A percentile compares a stretch with the other conserved stretches of the same genome.
phyloP scores from a whole-genome alignment of 441 rosid genomes.

The Populus tomentosa region DNA sequence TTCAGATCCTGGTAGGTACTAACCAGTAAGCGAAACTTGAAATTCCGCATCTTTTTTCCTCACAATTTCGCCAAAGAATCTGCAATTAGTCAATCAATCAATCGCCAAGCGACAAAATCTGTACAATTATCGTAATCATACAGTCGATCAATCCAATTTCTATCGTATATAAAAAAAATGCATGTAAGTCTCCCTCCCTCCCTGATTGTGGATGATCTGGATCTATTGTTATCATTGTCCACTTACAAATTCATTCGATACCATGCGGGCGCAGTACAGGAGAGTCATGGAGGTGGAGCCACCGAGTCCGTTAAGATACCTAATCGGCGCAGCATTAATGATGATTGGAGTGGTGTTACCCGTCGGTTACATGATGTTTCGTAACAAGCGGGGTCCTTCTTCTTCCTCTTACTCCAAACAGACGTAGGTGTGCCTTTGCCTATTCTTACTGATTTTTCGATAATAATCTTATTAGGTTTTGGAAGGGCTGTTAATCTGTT shows the following conservation, averaged over 20 bases:
- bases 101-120: not conserved
- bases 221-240: not conserved
- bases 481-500: not conserved
- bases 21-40: not conserved
- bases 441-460: not conserved
- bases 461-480: not conserved
- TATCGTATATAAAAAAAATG: slow-evolving; percentile 23
- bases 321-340: slow-evolving; percentile 90
- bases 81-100: not conserved
- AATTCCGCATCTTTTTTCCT: not conserved
- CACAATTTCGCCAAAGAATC: not conserved
- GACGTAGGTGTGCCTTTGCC: slow-evolving; percentile 95
- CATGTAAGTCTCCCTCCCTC: slow-evolving; percentile 36
- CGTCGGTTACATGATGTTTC: slow-evolving; percentile 98
- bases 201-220: not conserved
- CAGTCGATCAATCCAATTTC: not conserved
- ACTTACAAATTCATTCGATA: not conserved
- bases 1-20: not conserved
- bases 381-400: slow-evolving; percentile 88
- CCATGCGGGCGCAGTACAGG: slow-evolving; percentile 43
- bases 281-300: slow-evolving; percentile 82
- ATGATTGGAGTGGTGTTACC: slow-evolving; percentile 97
- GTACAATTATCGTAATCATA: no score
- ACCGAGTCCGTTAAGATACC: slow-evolving; percentile 83
- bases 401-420: slow-evolving; percentile 92